Conservation (phyloP, 2,329 filamentous ascomycete genomes). For the Amesomyces nigricolor region DNA sequence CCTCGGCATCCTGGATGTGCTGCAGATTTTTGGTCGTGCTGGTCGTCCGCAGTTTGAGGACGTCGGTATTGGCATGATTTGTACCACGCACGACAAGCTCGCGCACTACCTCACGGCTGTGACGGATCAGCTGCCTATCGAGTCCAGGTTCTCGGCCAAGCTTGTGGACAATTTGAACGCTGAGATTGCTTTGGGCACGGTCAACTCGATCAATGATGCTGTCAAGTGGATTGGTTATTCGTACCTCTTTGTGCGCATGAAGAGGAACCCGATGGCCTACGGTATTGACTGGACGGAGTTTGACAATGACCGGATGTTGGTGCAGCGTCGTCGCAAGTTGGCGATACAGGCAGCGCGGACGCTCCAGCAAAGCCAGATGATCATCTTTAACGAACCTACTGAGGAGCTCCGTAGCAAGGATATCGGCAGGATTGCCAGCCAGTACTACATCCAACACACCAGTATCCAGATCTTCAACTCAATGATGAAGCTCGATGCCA, state of each 20-base stretch:
- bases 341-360: slow-evolving; percentile 84
- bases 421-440: slow-evolving; percentile 91
- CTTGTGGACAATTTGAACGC: slow-evolving; percentile 96
- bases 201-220: slow-evolving; percentile 87
- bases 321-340: slow-evolving; percentile 77
- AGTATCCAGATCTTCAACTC: slow-evolving; percentile 95
- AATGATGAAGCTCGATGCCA: slow-evolving; percentile 80
- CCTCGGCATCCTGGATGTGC: slow-evolving; percentile 88
- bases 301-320: slow-evolving; percentile 78
- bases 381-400: slow-evolving; percentile 93
- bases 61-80: slow-evolving; percentile 96
- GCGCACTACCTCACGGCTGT: slow-evolving; percentile 87
- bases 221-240: slow-evolving; percentile 98
- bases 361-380: slow-evolving; percentile 93
- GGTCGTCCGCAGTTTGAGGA: slow-evolving; percentile 97
- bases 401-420: slow-evolving; percentile 93
- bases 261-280: slow-evolving; percentile 82
- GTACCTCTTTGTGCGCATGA: slow-evolving; percentile 95
- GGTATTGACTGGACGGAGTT: slow-evolving; percentile 94
- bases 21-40: slow-evolving; percentile 97
- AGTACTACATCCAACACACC: slow-evolving; percentile 90
- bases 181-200: slow-evolving; percentile 87
- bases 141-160: slow-evolving; percentile 91
- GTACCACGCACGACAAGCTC: slow-evolving; percentile 90
- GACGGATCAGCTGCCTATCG: slow-evolving; percentile 93